Evolutionary conservation across 495 filamentous ascomycete genomes (phyloP), one percentile per base, ranked within the genome.

Genomic region (Tuber microsphaerosporum): DNA sequence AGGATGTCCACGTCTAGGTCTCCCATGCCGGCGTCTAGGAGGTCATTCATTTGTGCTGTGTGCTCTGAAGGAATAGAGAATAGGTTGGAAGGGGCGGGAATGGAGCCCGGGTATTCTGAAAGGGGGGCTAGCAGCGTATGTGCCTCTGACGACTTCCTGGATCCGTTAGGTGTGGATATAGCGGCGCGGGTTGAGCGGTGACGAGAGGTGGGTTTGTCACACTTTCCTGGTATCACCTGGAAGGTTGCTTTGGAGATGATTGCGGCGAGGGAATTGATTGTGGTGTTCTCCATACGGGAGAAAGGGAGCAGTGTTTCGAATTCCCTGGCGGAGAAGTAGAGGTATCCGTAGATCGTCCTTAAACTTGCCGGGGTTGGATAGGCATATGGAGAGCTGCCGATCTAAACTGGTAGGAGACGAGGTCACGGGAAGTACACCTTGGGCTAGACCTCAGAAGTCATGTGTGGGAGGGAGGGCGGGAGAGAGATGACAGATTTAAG

Each of bases 61-160:
- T 84, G 83, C 26, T 81, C 76, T 20, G 78, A 77, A 1, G 86
- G 83, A 72, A 85, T 84, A n/a, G 70, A 56, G 86, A 86, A 88
- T 1, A 83, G 34, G 7, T 72, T 37, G 2, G 70, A 74, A 41
- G 81, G 79, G 1, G 56, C 16, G 45, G 68, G n/a, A 6, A 19
- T 39, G 17, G 16, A 6, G 31, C 75, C 75, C 2, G n/a, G 5
- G 69, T 79, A 70, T 6, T 17, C 56, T 2, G 26, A 34, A 0
- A 80, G 81, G 22, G 73, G 78, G 2, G 83, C 83, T 86, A 0
- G 79, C 79, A 3, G 85, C 83, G n/a, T 10, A n/a, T n/a, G n/a
- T n/a, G n/a, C n/a, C n/a, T n/a, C n/a, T n/a, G n/a, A n/a, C n/a
- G n/a, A n/a, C n/a, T n/a, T 84, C 83, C 0, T 78, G 82, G 51